These are phyloP conservation scores for Gossypium aridum DNA, from an alignment of 441 rosid species.

Conservation along the genomic window DNA sequence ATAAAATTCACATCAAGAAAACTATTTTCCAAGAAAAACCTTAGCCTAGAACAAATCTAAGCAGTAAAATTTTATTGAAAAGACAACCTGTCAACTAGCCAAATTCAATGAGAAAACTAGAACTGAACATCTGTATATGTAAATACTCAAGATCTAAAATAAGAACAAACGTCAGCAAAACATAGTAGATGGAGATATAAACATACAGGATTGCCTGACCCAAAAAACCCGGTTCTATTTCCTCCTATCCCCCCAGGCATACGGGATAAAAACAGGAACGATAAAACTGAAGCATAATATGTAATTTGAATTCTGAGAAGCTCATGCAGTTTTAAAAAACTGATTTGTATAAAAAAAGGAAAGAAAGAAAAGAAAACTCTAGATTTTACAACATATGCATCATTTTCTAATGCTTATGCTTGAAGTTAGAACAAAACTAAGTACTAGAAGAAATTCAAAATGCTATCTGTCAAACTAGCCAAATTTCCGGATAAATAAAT, in stretches of 20 bases:
- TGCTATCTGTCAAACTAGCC: not conserved
- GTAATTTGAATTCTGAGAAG: not conserved
- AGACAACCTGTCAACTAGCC: not conserved
- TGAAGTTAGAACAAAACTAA: not conserved
- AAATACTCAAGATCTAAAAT: not conserved
- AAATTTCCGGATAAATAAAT: not conserved
- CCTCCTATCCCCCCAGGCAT: not conserved
- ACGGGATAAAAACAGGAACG: not conserved
- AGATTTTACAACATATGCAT: not conserved
- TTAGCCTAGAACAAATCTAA: not conserved
- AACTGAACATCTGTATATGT: not conserved
- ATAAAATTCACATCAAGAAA: not conserved
- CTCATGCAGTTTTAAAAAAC: not conserved
- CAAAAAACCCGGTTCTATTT: not conserved
- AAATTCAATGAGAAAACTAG: not conserved
- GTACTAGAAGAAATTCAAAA: not conserved
- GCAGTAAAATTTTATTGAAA: not conserved
- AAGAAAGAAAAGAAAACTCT: not conserved
- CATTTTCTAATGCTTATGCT: not conserved
- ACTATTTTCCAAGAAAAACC: not conserved
- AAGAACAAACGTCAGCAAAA: not conserved
- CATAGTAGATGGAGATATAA: not conserved
- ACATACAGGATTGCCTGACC: not conserved
- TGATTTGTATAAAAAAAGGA: not conserved
- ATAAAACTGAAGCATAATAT: not conserved